Conservation (phyloP, 495 filamentous ascomycete species). For the Penicillium odoratum region DNA sequence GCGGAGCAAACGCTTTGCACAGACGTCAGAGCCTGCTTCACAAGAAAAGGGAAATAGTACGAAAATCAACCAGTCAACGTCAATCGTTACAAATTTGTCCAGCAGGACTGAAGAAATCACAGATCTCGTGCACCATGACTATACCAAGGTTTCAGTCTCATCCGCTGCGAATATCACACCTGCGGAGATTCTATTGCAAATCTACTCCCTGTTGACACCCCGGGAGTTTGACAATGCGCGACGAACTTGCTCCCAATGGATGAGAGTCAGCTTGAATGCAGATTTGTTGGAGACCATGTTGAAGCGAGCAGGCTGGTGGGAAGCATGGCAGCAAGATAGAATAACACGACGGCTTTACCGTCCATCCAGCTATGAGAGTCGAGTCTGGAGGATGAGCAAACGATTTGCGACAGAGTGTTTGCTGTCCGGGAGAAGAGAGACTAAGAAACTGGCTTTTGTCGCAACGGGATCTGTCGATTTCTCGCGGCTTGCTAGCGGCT, state of each 20-base stretch:
- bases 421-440: slow-evolving; percentile 47
- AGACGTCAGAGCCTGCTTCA: background rate
- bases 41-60: background rate
- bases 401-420: slow-evolving; percentile 64
- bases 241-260: slow-evolving; percentile 65
- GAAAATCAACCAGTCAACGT: background rate
- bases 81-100: background rate
- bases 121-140: slow-evolving; percentile 1
- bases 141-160: background rate
- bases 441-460: slow-evolving; percentile 46
- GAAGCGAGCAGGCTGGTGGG: slow-evolving; percentile 61
- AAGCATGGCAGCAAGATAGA: slow-evolving; percentile 42
- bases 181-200: slow-evolving; percentile 61
- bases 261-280: slow-evolving; percentile 59
- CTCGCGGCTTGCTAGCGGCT: slow-evolving; percentile 26
- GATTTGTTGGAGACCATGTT: slow-evolving; percentile 54
- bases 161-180: slow-evolving; percentile 50
- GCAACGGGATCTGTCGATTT: slow-evolving; percentile 36
- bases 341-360: slow-evolving; percentile 21
- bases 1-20: slow-evolving; percentile 9
- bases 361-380: slow-evolving; percentile 29
- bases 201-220: slow-evolving; percentile 56
- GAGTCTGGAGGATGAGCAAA: slow-evolving; percentile 59
- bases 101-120: background rate
- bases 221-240: slow-evolving; percentile 66